These are phyloP conservation scores for Vaccinium myrtillus DNA, from an alignment of 148 eudicot species.

Conservation along the genomic window DNA sequence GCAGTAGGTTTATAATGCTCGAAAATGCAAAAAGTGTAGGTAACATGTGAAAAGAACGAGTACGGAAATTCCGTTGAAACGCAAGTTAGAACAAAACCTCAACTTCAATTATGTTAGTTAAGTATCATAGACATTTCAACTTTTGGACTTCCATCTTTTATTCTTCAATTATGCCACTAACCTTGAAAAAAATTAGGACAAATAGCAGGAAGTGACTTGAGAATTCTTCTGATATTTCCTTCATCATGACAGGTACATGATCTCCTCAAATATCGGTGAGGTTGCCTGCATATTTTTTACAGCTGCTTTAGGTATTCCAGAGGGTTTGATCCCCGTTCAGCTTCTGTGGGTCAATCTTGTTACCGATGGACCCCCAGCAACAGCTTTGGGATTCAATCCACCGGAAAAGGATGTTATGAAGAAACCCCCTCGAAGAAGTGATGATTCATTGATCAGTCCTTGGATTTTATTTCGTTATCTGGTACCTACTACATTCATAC, in stretches of 20 bases:
- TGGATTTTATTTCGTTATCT: constrained; percentile 83
- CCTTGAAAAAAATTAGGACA: not conserved
- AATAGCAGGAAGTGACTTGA: not conserved
- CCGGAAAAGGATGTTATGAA: constrained; percentile 86
- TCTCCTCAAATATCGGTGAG: constrained; percentile 87
- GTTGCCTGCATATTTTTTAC: constrained; percentile 79
- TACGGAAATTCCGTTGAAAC: not conserved
- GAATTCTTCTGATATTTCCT: not conserved
- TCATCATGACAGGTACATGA: constrained; percentile 60
- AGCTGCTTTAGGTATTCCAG: constrained; percentile 85
- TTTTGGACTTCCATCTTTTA: not conserved
- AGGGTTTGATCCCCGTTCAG: constrained; percentile 87
- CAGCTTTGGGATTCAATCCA: constrained; percentile 92
- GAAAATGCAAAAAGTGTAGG: not conserved
- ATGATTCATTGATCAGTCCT: constrained; percentile 69
- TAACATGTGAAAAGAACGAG: not conserved
- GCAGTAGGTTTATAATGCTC: not conserved
- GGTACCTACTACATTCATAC: constrained; percentile 75
- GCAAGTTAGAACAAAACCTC: not conserved
- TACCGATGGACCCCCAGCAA: constrained; percentile 94
- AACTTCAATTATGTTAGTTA: not conserved
- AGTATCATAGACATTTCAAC: not conserved
- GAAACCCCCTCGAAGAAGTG: constrained; percentile 76
- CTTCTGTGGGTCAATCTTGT: constrained; percentile 91
- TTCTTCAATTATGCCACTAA: not conserved